Percentiles rank a stretch among this genome's conserved stretches.
phyloP scores from a whole-genome alignment of 192 early-diverging fungal species.

The Mortierella hygrophila region DNA sequence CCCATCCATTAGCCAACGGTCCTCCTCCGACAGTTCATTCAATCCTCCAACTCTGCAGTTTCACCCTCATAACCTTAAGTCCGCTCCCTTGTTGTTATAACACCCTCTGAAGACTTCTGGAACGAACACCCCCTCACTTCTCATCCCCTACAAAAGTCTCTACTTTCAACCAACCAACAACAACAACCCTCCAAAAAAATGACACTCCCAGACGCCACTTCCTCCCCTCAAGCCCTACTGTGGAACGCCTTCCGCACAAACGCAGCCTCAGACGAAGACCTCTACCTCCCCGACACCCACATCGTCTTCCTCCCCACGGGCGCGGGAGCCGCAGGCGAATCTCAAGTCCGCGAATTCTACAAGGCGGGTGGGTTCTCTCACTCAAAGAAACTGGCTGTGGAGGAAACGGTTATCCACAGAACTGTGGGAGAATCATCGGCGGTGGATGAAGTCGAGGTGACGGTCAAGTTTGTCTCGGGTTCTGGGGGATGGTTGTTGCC shows the following conservation, averaged over 20 bases:
- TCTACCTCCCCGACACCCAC: conserved; percentile 29
- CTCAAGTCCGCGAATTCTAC: conserved; percentile 31
- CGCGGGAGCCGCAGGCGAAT: conserved; percentile 34
- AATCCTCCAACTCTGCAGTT: not conserved
- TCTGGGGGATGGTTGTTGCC: conserved; percentile 57
- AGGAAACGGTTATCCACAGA: conserved; percentile 49
- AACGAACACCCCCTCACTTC: not conserved
- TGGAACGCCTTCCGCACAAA: conserved; percentile 46
- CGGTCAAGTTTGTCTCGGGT: conserved; percentile 58
- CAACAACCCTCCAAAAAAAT: not conserved
- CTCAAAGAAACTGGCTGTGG: conserved; percentile 37
- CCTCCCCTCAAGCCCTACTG: conserved; percentile 12
- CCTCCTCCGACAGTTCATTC: not conserved
- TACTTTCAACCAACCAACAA: too few relatives aligned
- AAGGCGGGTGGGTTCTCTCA: conserved; percentile 33
- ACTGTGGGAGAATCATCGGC: conserved; percentile 55
- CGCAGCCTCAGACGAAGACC: conserved; percentile 21
- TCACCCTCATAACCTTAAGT: not conserved
- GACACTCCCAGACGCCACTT: not conserved
- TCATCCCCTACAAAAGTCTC: not conserved
- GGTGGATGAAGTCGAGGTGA: conserved; percentile 60
- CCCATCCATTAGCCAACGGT: not conserved
- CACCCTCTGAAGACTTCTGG: not conserved
- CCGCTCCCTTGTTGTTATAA: not conserved
- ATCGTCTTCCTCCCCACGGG: conserved; percentile 50